Base-by-base conservation (phyloP, 306 rosid genomes). In the Trifolium pratense region DNA sequence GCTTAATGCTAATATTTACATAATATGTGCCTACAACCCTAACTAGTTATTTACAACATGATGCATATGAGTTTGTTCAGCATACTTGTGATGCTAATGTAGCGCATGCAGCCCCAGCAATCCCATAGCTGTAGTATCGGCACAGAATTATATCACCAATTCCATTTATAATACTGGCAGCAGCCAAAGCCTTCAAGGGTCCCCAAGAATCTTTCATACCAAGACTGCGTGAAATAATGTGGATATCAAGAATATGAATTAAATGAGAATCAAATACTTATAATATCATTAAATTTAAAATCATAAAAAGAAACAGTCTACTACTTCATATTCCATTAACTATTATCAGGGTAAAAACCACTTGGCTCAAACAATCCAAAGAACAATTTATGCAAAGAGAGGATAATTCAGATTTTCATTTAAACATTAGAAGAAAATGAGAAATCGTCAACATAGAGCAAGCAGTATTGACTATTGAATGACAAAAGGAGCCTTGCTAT, bases 121-220 rank as follows among this genome's bases (percentile, higher is more conserved):
- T 89, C 72, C 97, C 97, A 74, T 84, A 86, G 25, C 71, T 81
- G 23, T 89, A 71, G 74, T 67, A 69, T 25, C 60, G 87, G 87
- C 96, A 91, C 2, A 89, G 72, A 62, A 87, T 36, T 79, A 86
- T 57, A 72, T 89, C 87, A 78, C 97, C 97, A 62, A 80, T 7
- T 46, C 89, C 97, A 83, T 91, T 87, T 62, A 87, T 82, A 66
- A 69, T 71, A 75, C 86, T 89, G 23, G 97, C 89, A 75, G 75
- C 86, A 25, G 84, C 89, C 86, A 89, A 85, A 60, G 96, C 90
- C 88, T 87, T 89, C 78, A 87, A 69, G 52, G 96, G 97, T 80
- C 93, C 97, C 96, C 89, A 82, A 2, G 97, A 91, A 89, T 89
- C 97, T 87, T 91, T 91, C 97, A 89, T 86, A 78, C 96, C 96